Conservation (phyloP, 1,284 basidiomycete species). For the Microbotryum silenes-acaulis region DNA sequence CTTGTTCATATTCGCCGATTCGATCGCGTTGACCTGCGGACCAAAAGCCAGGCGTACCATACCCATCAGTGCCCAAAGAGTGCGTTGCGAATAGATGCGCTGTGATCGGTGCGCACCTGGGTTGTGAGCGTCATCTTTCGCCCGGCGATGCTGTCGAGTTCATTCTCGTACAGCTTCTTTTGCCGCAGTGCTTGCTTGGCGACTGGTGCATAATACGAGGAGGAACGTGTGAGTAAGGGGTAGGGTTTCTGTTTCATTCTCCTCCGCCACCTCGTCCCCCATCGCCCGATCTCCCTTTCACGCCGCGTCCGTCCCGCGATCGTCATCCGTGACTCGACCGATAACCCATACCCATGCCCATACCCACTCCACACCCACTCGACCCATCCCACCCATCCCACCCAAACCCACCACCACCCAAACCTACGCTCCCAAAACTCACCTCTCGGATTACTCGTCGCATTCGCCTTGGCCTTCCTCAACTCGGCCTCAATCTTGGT, state of each 20-base stretch:
- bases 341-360: too few species aligned
- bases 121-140: constrained; percentile 89
- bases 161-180: constrained; percentile 85
- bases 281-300: too few species aligned
- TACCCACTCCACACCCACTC: too few species aligned
- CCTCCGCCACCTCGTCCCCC: not conserved
- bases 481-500: constrained; percentile 95
- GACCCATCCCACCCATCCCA: not conserved
- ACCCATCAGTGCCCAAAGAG: not conserved
- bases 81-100: not conserved
- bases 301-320: not conserved
- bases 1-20: constrained; percentile 95
- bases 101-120: constrained; percentile 51
- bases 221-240: not conserved
- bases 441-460: constrained; percentile 90
- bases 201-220: constrained; percentile 45
- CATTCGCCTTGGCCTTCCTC: constrained; percentile 86
- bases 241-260: not conserved
- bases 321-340: too few species aligned
- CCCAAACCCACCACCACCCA: not conserved
- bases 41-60: not conserved
- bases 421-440: constrained; percentile 40
- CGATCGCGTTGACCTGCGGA: constrained; percentile 73
- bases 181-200: constrained; percentile 86
- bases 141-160: constrained; percentile 79